A percentile compares a stretch with the other conserved stretches of the same genome.
These are phyloP conservation scores for Phytophthora ohioensis DNA, from an alignment of 352 stramenopile species.

Conservation along the genomic window DNA sequence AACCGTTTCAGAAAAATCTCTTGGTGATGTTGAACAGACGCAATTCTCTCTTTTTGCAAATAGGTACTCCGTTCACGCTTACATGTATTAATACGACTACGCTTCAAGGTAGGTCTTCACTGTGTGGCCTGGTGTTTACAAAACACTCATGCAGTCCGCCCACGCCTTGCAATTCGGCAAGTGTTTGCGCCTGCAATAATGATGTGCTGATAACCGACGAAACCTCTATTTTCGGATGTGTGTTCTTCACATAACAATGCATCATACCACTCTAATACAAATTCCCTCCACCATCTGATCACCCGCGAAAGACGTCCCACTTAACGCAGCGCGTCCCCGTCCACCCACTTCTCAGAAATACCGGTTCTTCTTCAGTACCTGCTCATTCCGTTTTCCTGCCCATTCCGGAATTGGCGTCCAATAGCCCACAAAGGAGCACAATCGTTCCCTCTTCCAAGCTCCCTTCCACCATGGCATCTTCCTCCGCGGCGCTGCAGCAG, in stretches of 20 bases:
- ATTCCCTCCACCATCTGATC: not conserved
- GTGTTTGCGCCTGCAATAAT: constrained; percentile 13
- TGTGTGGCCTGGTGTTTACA: not conserved
- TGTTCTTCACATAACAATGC: not conserved
- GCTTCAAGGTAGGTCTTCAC: not conserved
- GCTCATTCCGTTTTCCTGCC: not conserved
- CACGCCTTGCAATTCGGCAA: constrained; percentile 14
- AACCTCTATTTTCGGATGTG: not conserved
- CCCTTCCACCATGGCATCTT: constrained; percentile 52
- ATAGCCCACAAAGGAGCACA: constrained; percentile 30
- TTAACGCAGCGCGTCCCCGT: constrained; percentile 15
- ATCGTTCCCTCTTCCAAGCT: constrained; percentile 15
- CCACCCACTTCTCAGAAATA: constrained; percentile 28
- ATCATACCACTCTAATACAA: not conserved
- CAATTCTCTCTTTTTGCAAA: not conserved
- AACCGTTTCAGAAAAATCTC: constrained; percentile 29
- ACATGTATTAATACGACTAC: not conserved
- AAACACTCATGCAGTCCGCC: constrained; percentile 6
- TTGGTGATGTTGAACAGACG: not conserved
- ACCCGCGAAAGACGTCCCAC: not conserved
- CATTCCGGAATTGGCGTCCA: constrained; percentile 45
- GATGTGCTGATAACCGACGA: constrained; percentile 24
- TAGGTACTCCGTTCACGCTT: not conserved
- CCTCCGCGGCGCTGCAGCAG: constrained; percentile 74
- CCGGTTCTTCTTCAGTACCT: constrained; percentile 6